Evolutionary conservation across 495 filamentous ascomycete species (phyloP).

Genomic region (Aspergillus baeticus): DNA sequence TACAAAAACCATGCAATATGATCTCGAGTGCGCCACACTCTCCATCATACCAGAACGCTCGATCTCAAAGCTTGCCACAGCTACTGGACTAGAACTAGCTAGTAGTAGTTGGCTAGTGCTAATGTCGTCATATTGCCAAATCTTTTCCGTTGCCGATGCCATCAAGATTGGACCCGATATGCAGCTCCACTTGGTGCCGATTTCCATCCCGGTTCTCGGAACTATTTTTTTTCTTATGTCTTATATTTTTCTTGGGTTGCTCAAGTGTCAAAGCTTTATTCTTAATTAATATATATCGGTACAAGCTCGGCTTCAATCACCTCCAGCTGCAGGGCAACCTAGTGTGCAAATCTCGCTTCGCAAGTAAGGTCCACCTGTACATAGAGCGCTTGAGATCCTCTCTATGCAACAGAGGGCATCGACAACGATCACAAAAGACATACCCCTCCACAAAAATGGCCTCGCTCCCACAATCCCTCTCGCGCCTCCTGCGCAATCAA

Average conservation of each 20-base stretch:
- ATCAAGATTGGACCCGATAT: not conserved
- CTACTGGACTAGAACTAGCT: not conserved
- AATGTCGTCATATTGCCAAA: not conserved
- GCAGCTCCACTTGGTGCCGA: slow-evolving; percentile 11
- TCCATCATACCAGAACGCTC: too few relatives aligned
- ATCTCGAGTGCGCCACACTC: too few relatives aligned
- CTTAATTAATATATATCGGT: not conserved
- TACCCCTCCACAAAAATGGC: not conserved
- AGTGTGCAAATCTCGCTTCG: too few relatives aligned
- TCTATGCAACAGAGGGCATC: not conserved
- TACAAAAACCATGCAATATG: too few relatives aligned
- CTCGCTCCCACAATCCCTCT: not conserved
- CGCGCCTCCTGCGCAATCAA: slow-evolving; percentile 8
- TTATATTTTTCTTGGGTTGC: not conserved
- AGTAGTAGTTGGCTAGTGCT: not conserved
- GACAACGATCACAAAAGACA: not conserved
- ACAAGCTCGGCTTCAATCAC: too few relatives aligned
- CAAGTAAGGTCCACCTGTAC: not conserved
- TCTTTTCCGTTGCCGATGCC: not conserved
- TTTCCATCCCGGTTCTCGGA: slow-evolving; percentile 10
- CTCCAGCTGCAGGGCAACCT: too few relatives aligned
- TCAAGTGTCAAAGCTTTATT: not conserved
- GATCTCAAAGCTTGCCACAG: too few relatives aligned
- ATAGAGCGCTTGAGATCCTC: not conserved
- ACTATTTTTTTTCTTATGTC: not conserved